phyloP scores from a whole-genome alignment of 306 rosid species.

The Prunus kanzakura region DNA sequence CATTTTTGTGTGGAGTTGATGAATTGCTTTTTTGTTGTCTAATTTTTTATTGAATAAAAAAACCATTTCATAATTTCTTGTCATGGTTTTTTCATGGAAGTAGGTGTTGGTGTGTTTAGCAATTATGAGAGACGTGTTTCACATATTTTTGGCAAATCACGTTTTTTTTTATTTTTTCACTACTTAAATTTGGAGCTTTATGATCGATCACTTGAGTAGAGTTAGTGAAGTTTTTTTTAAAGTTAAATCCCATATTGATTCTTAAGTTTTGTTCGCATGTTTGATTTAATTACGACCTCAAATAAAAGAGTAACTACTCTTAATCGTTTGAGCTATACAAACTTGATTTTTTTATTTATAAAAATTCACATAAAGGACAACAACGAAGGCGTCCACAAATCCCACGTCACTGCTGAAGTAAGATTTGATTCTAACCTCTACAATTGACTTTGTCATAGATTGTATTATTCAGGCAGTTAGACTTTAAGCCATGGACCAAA shows the following conservation, averaged over 20 bases:
- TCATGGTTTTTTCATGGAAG: not conserved
- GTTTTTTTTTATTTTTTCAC: not conserved
- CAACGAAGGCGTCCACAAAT: not conserved
- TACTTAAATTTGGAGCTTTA: not conserved
- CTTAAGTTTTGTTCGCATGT: not conserved
- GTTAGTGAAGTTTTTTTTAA: not conserved
- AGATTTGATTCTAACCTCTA: not conserved
- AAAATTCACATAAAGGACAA: too few relatives aligned
- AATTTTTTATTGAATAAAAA: too few relatives aligned
- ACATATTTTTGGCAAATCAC: not conserved
- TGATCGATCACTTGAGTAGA: not conserved
- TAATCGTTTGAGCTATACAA: too few relatives aligned
- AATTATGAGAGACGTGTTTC: not conserved
- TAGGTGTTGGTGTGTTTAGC: not conserved
- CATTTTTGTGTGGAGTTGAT: not conserved
- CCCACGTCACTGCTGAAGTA: constrained; percentile 8
- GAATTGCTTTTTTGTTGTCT: not conserved
- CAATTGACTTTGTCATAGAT: not conserved
- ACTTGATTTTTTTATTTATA: too few relatives aligned
- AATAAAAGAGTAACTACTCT: too few relatives aligned
- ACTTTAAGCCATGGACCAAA: not conserved
- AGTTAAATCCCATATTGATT: not conserved
- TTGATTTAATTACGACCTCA: too few relatives aligned
- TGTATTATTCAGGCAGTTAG: not conserved
- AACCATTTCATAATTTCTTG: not conserved